Base-by-base conservation (phyloP, 2,329 filamentous ascomycete genomes). In the Grosmannia huntii region DNA sequence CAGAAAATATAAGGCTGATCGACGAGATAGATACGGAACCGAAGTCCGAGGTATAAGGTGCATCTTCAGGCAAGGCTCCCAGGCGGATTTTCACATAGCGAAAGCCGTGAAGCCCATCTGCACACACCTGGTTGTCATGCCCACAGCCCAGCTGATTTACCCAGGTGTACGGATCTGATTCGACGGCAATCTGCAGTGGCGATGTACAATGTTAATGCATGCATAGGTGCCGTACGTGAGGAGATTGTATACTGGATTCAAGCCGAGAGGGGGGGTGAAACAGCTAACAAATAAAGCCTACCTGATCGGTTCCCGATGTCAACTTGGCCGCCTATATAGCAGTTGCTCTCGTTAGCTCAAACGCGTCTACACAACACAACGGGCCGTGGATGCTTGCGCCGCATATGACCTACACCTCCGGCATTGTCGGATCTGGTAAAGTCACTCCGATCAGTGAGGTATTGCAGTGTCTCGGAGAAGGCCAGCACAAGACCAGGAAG, bases 41-140 rank as follows among this genome's bases (percentile, higher is more conserved):
- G 1, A 68, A 68, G 0, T 71, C 60, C 0, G 71, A 67, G 0
- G 77, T 75, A 63, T 75, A 70, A 2, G 77, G 76, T 0, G 71
- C 65, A 64, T 80, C 77, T 0, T 63, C 60, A 1, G 67, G 28
- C 1, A 79, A 64, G 0, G 75, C 73, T 59, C 75, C 73, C 4
- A 80, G 67, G 51, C 71, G 71, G 31, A 80, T 73, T 56, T 72
- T 76, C 46, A 80, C 62, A 59, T 79, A 80, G 44, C 77, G 72
- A 62, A 80, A 80, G 5, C 76, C 77, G 57, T 80, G 78, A 5
- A 80, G 66, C 2, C 77, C 78, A 59, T 80, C 77, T 0, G 74
- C 68, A 62, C 77, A 80, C 14, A 80, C 76, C 58, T 76, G 65
- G 6, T 59, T 67, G 21, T 65, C 69, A 51, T 71, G 65, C 48